phyloP scores from a whole-genome alignment of 345 rosid genomes.

The Excoecaria agallocha region DNA sequence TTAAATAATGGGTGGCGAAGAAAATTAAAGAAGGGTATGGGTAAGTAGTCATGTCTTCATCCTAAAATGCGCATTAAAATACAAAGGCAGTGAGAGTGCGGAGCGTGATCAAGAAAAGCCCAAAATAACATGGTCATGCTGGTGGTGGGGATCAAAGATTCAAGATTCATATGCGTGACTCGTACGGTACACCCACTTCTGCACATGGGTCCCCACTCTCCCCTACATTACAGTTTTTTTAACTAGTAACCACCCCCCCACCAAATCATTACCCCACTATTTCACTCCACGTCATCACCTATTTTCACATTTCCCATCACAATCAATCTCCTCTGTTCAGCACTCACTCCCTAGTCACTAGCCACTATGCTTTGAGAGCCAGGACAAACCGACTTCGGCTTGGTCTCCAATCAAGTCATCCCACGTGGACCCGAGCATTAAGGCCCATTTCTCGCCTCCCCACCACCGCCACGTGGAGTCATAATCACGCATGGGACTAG shows the following conservation, averaged over 20 bases:
- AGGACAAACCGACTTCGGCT: slow-evolving; percentile 34
- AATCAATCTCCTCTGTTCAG: slow-evolving; percentile 12
- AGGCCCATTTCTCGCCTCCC: neutral
- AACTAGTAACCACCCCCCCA: slow-evolving; percentile 16
- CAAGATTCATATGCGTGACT: slow-evolving; percentile 8
- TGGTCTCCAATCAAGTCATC: slow-evolving; percentile 3
- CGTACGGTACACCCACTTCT: slow-evolving; percentile 20
- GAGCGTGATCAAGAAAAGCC: neutral
- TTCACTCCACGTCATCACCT: neutral
- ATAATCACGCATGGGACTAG: slow-evolving; percentile 46
- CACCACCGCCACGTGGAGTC: slow-evolving; percentile 42
- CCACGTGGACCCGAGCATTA: slow-evolving; percentile 30
- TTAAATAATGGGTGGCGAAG: too few species aligned
- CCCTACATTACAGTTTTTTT: slow-evolving; percentile 4
- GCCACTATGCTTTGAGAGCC: neutral
- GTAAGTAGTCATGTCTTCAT: neutral
- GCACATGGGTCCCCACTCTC: slow-evolving; percentile 35
- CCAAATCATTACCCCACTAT: slow-evolving; percentile 14
- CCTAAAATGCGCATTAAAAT: too few species aligned
- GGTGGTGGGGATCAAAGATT: neutral
- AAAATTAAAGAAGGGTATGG: neutral
- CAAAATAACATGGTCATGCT: neutral
- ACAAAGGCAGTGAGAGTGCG: too few species aligned
- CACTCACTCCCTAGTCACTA: slow-evolving; percentile 10
- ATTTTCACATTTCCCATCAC: neutral